Conservation (phyloP, 148 eudicot genomes). For the Oxyria digyna region DNA sequence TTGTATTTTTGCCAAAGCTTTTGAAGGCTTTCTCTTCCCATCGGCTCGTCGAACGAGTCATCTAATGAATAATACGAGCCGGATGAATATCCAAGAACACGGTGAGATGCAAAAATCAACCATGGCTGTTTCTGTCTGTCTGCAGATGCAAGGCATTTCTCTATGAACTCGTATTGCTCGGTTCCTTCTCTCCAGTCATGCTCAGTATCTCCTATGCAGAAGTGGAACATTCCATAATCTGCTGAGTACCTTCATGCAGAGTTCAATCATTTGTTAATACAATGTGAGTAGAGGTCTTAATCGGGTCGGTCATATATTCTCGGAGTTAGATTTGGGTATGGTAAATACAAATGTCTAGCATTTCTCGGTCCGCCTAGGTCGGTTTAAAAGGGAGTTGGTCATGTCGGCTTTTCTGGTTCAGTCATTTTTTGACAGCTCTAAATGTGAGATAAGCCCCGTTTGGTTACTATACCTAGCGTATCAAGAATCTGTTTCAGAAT, state of each 20-base stretch:
- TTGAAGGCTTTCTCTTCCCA: slow-evolving; percentile 93
- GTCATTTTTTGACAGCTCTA: too few species aligned
- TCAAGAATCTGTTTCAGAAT: too few species aligned
- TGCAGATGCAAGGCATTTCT: slow-evolving; percentile 69
- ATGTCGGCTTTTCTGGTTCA: too few species aligned
- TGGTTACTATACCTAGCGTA: too few species aligned
- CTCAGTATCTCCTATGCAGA: slow-evolving; percentile 86
- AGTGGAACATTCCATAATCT: slow-evolving; percentile 90
- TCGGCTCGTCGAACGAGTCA: slow-evolving; percentile 82
- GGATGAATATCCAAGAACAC: slow-evolving; percentile 85
- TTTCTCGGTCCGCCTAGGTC: too few species aligned
- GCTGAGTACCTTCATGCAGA: slow-evolving; percentile 53
- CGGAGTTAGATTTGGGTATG: too few species aligned
- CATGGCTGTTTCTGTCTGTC: slow-evolving; percentile 92
- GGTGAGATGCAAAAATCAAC: slow-evolving; percentile 83
- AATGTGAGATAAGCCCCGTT: too few species aligned
- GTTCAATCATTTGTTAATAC: background rate
- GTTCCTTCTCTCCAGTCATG: slow-evolving; percentile 91
- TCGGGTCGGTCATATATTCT: too few species aligned
- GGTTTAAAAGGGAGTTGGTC: too few species aligned
- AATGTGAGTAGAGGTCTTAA: too few species aligned
- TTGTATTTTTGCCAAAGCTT: slow-evolving; percentile 92
- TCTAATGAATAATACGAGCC: slow-evolving; percentile 30
- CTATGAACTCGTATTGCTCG: slow-evolving; percentile 77
- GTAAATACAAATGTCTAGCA: too few species aligned